Base-by-base conservation (phyloP, 306 rosid genomes). In the Sechiopsis laciniata region DNA sequence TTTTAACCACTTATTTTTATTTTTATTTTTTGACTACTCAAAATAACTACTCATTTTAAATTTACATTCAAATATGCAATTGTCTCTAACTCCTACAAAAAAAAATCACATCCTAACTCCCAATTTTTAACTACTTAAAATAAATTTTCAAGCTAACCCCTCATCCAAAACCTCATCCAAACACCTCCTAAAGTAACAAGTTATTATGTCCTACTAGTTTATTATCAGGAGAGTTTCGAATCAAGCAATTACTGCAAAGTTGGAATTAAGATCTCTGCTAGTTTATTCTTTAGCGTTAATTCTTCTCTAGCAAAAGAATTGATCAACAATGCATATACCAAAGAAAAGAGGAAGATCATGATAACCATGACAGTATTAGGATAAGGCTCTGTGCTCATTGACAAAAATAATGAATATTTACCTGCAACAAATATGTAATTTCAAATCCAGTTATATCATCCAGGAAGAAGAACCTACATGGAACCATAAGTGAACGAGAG, bases 371-470 rank as follows among this genome's bases (percentile, higher is more conserved):
- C 6, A 32, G 37, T 32, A 32, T 32, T 32, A 32, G 37, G 37
- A 26, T 26, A 60, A 6, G 66, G 17, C 15, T 55, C 2, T 12
- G 10, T 13, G 66, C n/a, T 5, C 37, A 32, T 32, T 42, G 7
- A 35, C 37, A 5, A 32, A 69, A 26, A 51, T 6, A 21, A 7
- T 20, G 26, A 62, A 7, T 7, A 58, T 52, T 57, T 85, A 91
- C 97, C 96, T 85, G 89, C 76, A 94, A 77, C 11, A 94, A 79
- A 82, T 84, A 94, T 2, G 94, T 54, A 77, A 94, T 84, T 80
- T 94, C 97, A 45, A 91, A 91, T 72, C 97, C 99, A 5, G 99
- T 91, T 71, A 94, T 65, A 65, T 91, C 96, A 77, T 94, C 99
- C 56, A 94, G 82, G 85, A 94, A 94, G 87, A 94, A 94, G 84